Base-by-base conservation (phyloP, 2,329 filamentous ascomycete species). In the Emmonsiellopsis sp. region DNA sequence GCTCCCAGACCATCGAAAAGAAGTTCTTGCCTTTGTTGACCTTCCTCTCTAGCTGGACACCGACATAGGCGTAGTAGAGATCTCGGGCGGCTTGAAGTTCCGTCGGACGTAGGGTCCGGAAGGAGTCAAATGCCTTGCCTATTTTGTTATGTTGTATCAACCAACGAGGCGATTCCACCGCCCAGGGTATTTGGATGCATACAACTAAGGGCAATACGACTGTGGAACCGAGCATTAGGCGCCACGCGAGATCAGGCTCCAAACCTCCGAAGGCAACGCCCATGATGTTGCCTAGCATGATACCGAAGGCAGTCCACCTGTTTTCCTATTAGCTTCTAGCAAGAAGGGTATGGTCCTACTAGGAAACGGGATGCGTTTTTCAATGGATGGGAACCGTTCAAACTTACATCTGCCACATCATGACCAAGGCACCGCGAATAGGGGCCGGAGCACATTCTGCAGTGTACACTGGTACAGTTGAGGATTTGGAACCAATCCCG, bases 361-460 rank as follows among this genome's bases (percentile, higher is more conserved):
- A 14, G 37, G 6, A 4, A 11, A 11, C 21, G 21, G 21, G 3
- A 27, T 27, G 21, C 21, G 21, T 27, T 3, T 27, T 27, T 27
- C 21, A 3, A 27, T 27, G 21, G 21, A 27, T 27, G 21, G 5
- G 21, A 27, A 27, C 21, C 21, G 3, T 3, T 27, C 21, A 27
- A 27, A 27, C 21, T 27, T 27, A 27, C 70, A 76, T 75, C 69
- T 91, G 85, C 87, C 87, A 92, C 57, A 83, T 84, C 87, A 92
- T 92, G 57, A 91, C 86, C 17, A 93, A 74, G 6, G 85, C 86
- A 58, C 86, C 86, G 64, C 86, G 81, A 52, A 89, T 84, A 4
- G 71, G 67, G 1, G 85, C 82, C 0, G 86, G 86, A 0, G 83
- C 80, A 53, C 82, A 87, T 67, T 91, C 87, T 2, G 87, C 86